Base-by-base conservation (phyloP, 345 rosid species). In the Rhodamnia rubescens region DNA sequence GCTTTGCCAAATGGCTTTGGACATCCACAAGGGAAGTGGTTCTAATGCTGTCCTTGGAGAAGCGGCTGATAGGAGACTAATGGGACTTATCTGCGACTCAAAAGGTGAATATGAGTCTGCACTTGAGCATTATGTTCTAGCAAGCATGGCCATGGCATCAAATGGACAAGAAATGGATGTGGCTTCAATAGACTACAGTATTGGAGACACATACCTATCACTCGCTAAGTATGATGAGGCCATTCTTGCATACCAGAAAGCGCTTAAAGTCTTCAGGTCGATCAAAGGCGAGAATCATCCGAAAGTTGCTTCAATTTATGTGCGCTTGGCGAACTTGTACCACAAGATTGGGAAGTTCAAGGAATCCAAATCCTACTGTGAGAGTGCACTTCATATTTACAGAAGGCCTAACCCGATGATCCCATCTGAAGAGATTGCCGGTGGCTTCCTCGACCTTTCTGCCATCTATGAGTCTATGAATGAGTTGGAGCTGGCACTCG, bases 201-300 rank as follows among this genome's bases (percentile, higher is more conserved):
- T 97, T 16, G 99, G 98, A 47, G 98, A 97, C 84, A 89, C 94
- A 22, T 96, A 97, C 85, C 88, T 96, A 84, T 91, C 96, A 2
- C 87, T 97, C 88, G 91, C 95, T 78, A 90, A 97, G 12, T 96
- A 93, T 27, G 98, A 97, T 81, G 98, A 97, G 85, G 96, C 99
- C 32, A 80, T 95, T 84, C 92, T 93, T 42, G 90, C 99, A 9
- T 97, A 96, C 85, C 97, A 96, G 89, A 95, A 97, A 88, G 98
- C 94, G 18, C 92, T 97, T n/a, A 92, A 92, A 8, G 96, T 88
- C 64, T 93, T 94, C 86, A 97, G 93, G 85, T 91, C 95, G 42
- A 90, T 91, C 0, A 95, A 93, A 91, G 98, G 97, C 42, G 98
- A 97, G 87, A 92, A 85, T 49, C 96, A 94, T 86, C 94, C 96